These are phyloP conservation scores for Infundibulicybe gibba DNA, from an alignment of 768 basidiomycete species.

Conservation along the genomic window DNA sequence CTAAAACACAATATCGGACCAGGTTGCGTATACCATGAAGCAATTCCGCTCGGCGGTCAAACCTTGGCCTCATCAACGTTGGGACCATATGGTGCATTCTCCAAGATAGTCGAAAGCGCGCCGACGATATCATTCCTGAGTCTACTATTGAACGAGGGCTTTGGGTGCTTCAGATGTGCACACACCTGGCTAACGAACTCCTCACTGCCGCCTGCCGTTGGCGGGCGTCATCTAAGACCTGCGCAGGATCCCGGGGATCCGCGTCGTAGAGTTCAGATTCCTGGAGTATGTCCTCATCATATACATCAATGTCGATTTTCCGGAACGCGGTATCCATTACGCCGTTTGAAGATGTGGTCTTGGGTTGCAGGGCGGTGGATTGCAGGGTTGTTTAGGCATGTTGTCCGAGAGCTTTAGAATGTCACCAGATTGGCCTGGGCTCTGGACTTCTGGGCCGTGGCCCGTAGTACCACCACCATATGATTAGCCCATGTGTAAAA, in stretches of 20 bases:
- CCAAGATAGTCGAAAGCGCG: slow-evolving; percentile 68
- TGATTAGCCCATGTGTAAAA: too few species aligned
- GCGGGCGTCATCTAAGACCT: slow-evolving; percentile 74
- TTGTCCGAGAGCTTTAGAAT: background rate
- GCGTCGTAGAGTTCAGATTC: slow-evolving; percentile 33
- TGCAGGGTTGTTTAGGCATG: background rate
- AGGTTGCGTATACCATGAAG: background rate
- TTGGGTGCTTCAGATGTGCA: slow-evolving; percentile 6
- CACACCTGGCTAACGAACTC: slow-evolving; percentile 70
- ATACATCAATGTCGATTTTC: slow-evolving; percentile 91
- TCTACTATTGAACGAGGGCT: background rate
- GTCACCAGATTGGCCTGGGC: too few species aligned
- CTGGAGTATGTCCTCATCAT: slow-evolving; percentile 86
- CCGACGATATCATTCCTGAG: slow-evolving; percentile 72
- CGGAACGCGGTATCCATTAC: slow-evolving; percentile 62
- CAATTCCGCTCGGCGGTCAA: slow-evolving; percentile 1
- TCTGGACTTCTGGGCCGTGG: too few species aligned
- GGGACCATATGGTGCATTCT: slow-evolving; percentile 85
- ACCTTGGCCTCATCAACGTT: slow-evolving; percentile 92
- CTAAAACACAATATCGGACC: slow-evolving; percentile 43
- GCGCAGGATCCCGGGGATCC: slow-evolving; percentile 17
- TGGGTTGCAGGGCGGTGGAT: background rate
- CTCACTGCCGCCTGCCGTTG: slow-evolving; percentile 61
- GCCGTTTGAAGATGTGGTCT: background rate
- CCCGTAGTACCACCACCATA: too few species aligned